Base-by-base conservation (phyloP, 2,329 filamentous ascomycete species). In the Talaromyces piceae region DNA sequence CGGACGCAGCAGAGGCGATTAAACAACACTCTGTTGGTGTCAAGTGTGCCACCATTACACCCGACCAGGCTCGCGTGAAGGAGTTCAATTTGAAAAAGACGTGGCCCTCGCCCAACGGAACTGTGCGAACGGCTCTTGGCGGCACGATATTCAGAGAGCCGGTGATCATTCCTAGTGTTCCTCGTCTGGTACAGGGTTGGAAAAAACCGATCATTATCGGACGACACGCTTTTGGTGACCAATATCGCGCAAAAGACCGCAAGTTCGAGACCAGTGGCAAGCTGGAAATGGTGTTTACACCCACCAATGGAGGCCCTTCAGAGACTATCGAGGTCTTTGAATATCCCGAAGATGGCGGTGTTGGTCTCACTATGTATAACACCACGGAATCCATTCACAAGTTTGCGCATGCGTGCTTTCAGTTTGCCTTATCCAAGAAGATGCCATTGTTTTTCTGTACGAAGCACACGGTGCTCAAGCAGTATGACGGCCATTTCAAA, bases 31-130 rank as follows among this genome's bases (percentile, higher is more conserved):
- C 86, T 54, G 93, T 97, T 49, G 93, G 91, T 72, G 88, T 98
- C 77, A 98, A 98, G 81, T 97, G 93, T 73, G 93, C 93, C 59
- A 98, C 93, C 69, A 97, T 98, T 76, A 98, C 93, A 39, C 91
- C 93, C 41, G 93, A 98, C 70, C 91, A 98, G 81, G 86, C 83
- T 58, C 86, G 93, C 69, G 91, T 97, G 23, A 81, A 96, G 78
- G 93, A 97, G 75, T 98, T 97, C 74, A 91, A 95, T 70, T 82
- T 98, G 62, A 98, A 97, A 86, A 84, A 97, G 78, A 96, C 97
- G 91, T 97, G 93, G 93, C 81, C 97, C 52, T 95, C 89, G 51
- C 93, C 93, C 67, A 98, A 98, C 72, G 91, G 91, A 68, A 97
- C 82, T 55, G 84, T 84, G 67, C 73, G 81, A 63, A 84, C 84